phyloP scores from a whole-genome alignment of 805 yeast species.

The Metschnikowia henanensis region DNA sequence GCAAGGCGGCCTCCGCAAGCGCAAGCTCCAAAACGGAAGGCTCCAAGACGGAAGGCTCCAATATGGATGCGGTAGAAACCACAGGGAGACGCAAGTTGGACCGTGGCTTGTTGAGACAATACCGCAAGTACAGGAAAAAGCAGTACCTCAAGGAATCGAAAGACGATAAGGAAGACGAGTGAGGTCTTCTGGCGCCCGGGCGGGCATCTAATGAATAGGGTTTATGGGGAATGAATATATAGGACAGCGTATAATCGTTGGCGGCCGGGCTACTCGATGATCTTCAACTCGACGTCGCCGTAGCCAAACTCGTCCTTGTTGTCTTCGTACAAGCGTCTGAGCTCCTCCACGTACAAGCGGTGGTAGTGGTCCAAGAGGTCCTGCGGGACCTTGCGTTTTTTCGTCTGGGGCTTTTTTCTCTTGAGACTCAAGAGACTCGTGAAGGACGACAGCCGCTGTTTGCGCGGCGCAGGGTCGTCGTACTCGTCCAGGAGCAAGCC shows the following conservation, averaged over 20 bases:
- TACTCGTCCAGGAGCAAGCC: slow-evolving; percentile 33
- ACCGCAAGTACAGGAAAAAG: slow-evolving; percentile 20
- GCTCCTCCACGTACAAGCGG: slow-evolving; percentile 60
- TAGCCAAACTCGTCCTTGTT: slow-evolving; percentile 58
- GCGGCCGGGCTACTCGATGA: slow-evolving; percentile 37
- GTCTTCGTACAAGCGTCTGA: slow-evolving; percentile 62
- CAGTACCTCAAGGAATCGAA: slow-evolving; percentile 9
- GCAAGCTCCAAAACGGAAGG: neutral
- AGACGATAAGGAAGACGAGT: slow-evolving; percentile 15
- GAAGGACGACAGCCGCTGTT: slow-evolving; percentile 23
- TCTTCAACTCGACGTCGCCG: slow-evolving; percentile 47
- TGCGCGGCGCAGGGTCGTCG: slow-evolving; percentile 25
- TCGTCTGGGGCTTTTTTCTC: slow-evolving; percentile 17
- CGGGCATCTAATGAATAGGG: slow-evolving; percentile 2
- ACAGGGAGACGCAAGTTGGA: slow-evolving; percentile 36
- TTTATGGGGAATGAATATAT: slow-evolving; percentile 1
- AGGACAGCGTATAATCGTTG: slow-evolving; percentile 1
- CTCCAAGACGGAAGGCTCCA: no score
- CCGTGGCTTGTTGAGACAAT: slow-evolving; percentile 33
- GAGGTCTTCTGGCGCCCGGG: neutral
- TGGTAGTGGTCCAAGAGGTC: slow-evolving; percentile 68
- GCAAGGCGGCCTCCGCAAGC: neutral
- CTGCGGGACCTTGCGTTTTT: slow-evolving; percentile 34
- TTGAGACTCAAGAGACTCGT: slow-evolving; percentile 30
- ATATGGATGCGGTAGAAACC: slow-evolving; percentile 3